These are phyloP conservation scores for Diaporthe eres DNA, from an alignment of 2,329 filamentous ascomycete species.

Conservation along the genomic window DNA sequence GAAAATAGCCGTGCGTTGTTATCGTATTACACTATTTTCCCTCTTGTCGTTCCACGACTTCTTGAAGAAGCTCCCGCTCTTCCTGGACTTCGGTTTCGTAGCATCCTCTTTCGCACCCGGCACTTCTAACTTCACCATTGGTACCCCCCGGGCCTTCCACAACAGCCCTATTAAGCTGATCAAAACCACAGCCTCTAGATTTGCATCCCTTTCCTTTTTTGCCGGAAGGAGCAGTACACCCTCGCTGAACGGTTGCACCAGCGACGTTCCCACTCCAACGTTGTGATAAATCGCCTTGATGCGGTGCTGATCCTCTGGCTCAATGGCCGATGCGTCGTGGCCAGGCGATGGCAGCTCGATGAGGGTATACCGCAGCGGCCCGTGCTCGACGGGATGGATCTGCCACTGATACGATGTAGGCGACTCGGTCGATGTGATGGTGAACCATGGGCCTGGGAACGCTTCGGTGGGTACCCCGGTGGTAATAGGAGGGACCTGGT, in stretches of 20 bases:
- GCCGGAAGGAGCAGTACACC: background rate
- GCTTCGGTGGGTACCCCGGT: background rate
- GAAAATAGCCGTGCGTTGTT: background rate
- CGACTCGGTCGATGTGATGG: background rate
- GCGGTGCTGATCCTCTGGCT: background rate
- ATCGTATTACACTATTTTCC: background rate
- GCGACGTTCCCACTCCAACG: background rate
- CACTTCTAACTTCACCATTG: background rate
- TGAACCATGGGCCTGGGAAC: background rate
- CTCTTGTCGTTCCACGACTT: background rate
- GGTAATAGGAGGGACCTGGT: background rate
- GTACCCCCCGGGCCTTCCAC: background rate
- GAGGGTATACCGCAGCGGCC: slow-evolving; percentile 1
- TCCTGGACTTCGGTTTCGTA: background rate
- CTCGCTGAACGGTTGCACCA: slow-evolving; percentile 8
- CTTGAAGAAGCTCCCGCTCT: background rate
- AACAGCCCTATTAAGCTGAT: background rate
- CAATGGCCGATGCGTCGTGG: background rate
- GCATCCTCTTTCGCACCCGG: background rate
- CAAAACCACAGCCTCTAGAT: background rate
- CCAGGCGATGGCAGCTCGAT: background rate
- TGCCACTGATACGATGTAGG: background rate
- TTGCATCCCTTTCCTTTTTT: background rate
- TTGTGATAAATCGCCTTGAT: slow-evolving; percentile 25
- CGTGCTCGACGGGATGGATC: slow-evolving; percentile 14